phyloP scores from a whole-genome alignment of 805 yeast species.

The Nakazawaea ambrosiae region DNA sequence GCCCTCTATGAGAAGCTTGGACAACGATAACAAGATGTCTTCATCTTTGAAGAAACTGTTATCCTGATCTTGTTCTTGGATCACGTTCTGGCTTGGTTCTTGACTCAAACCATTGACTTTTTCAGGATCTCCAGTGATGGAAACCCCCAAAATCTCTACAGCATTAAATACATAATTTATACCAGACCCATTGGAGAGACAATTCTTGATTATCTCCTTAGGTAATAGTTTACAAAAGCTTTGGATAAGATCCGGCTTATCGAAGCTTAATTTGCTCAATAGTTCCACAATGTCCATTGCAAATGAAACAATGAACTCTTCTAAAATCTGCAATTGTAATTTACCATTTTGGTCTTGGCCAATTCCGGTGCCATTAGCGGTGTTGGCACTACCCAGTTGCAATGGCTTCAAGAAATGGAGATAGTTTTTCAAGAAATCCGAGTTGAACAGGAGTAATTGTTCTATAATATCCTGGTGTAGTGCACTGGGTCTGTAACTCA shows the following conservation, averaged over 20 bases:
- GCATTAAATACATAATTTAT: conserved; percentile 42
- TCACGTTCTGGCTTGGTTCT: not conserved
- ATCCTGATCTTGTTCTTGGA: too few species aligned
- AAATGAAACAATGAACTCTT: conserved; percentile 42
- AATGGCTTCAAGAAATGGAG: conserved; percentile 19
- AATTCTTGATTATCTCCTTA: conserved; percentile 26
- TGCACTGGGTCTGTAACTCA: conserved; percentile 60
- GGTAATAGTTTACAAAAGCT: conserved; percentile 27
- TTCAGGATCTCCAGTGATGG: conserved; percentile 23
- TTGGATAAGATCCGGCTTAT: conserved; percentile 16
- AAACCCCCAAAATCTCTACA: conserved; percentile 44
- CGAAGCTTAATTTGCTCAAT: conserved; percentile 23
- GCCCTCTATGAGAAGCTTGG: conserved; percentile 28
- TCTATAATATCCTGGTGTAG: conserved; percentile 32
- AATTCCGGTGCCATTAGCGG: not conserved
- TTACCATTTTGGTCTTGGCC: conserved; percentile 25
- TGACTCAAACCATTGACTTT: conserved; percentile 8
- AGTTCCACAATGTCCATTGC: conserved; percentile 53
- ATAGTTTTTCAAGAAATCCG: conserved; percentile 18
- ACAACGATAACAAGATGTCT: conserved; percentile 10
- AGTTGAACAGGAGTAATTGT: conserved; percentile 20
- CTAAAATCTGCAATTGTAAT: conserved; percentile 39
- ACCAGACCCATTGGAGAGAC: conserved; percentile 47
- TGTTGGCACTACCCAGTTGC: conserved; percentile 9
- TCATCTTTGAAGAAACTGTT: conserved; percentile 11